Base-by-base conservation (phyloP, 2,329 filamentous ascomycete species). In the Colletotrichum sp. region DNA sequence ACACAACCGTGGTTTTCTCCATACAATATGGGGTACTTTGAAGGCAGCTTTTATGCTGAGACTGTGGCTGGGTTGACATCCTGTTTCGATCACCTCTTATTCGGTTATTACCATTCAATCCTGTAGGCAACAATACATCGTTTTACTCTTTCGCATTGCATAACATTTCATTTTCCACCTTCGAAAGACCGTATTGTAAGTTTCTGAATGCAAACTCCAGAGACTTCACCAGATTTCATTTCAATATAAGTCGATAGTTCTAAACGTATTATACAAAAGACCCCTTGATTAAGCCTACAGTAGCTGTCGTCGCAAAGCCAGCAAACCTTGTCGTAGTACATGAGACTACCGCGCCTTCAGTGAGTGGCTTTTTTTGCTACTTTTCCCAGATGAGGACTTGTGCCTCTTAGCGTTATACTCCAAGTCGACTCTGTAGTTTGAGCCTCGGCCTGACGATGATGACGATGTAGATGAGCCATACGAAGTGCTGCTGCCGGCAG, bases 361-460 rank as follows among this genome's bases (percentile, higher is more conserved):
- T 22, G 15, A 74, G 61, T 64, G 48, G 8, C 25, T 32, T 18
- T 66, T 75, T 39, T 71, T 76, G 16, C 36, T 66, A 16, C 36
- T 32, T 18, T 76, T 76, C 2, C 71, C 66, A 4, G 73, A 48
- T 28, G 76, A 69, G 13, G 76, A n/a, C 64, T 71, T 74, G 5
- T 62, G 75, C 6, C 77, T 77, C 32, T 78, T 81, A 39, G 80
- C 78, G 30, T 79, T 77, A 64, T 82, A 81, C 43, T 84, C 82
- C 55, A 84, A 64, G 56, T 80, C 81, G 32, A 81, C 78, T 32
- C 78, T 80, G 72, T 82, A 84, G 15, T 32, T 15, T 15, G 73
- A 58, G 5, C 48, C 78, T 64, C 61, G 79, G 77, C 55, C 77
- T 77, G 77, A 78, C 75, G 60, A 48, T 2, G 28, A 70, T 10